Conservation (phyloP, 2,329 filamentous ascomycete genomes). For the Chalaropsis ovoidea region DNA sequence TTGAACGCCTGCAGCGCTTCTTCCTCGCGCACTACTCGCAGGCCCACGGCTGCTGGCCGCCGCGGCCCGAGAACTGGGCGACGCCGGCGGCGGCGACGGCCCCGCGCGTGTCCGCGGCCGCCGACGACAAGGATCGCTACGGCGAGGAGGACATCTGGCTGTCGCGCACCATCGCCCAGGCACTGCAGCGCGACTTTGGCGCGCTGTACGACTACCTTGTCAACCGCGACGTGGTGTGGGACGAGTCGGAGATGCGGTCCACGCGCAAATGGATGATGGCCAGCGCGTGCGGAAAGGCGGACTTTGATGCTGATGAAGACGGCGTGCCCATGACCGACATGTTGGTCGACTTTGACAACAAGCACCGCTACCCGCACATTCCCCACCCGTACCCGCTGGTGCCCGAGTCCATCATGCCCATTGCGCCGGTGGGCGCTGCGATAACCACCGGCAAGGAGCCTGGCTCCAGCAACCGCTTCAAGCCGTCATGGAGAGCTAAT, state of each 20-base stretch:
- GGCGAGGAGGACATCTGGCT: conserved; percentile 48
- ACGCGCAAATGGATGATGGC: conserved; percentile 57
- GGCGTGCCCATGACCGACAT: conserved; percentile 58
- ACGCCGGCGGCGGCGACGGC: background rate
- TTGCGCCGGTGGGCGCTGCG: background rate
- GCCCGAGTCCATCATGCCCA: conserved; percentile 41
- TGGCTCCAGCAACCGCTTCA: conserved; percentile 11
- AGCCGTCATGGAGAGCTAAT: conserved; percentile 29
- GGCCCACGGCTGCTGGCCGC: conserved; percentile 54
- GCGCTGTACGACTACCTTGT: conserved; percentile 62
- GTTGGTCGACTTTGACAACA: conserved; percentile 55
- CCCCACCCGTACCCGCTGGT: conserved; percentile 57
- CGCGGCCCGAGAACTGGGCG: conserved; percentile 29
- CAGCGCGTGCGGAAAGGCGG: conserved; percentile 37
- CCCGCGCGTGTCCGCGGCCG: background rate
- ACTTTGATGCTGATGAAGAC: conserved; percentile 41
- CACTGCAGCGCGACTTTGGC: conserved; percentile 56
- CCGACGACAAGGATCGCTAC: background rate
- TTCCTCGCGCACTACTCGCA: conserved; percentile 48
- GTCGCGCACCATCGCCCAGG: conserved; percentile 46
- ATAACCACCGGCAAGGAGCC: conserved; percentile 7
- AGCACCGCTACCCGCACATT: conserved; percentile 53
- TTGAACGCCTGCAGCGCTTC: conserved; percentile 51
- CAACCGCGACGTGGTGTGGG: conserved; percentile 56
- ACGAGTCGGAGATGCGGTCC: conserved; percentile 49